These are phyloP conservation scores for Apiotrichum gamsii DNA, from an alignment of 1,284 basidiomycete species.

Conservation along the genomic window DNA sequence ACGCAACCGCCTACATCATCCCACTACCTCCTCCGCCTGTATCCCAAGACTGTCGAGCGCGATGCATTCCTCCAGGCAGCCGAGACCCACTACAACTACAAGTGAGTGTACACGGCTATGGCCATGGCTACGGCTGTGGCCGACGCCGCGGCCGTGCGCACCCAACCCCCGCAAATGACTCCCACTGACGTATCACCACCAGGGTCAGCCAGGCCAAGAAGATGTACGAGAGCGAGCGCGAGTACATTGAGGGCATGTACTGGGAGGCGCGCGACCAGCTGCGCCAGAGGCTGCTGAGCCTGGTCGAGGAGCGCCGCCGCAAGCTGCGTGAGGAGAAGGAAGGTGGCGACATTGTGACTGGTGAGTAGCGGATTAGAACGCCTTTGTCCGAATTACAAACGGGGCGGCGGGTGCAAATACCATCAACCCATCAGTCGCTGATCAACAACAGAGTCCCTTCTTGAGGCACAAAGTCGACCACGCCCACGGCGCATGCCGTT, in stretches of 20 bases:
- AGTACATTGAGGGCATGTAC: conserved; percentile 50
- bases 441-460: conserved; percentile 30
- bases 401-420: too few species aligned
- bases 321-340: conserved; percentile 53
- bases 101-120: conserved; percentile 36
- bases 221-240: conserved; percentile 50
- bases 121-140: not conserved
- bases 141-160: not conserved
- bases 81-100: conserved; percentile 49
- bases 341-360: conserved; percentile 49
- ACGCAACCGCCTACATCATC: conserved; percentile 48
- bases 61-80: conserved; percentile 48
- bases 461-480: conserved; percentile 39
- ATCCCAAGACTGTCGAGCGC: conserved; percentile 49
- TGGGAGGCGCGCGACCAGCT: conserved; percentile 47
- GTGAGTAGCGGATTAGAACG: too few species aligned
- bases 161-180: not conserved
- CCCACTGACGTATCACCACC: conserved; percentile 3
- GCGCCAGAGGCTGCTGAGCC: conserved; percentile 47
- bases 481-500: conserved; percentile 34
- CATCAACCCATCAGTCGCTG: not conserved
- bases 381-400: not conserved
- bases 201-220: conserved; percentile 36
- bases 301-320: conserved; percentile 50
- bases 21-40: conserved; percentile 49